phyloP scores from a whole-genome alignment of 768 basidiomycete genomes.

The Phanerochaete carnosa region DNA sequence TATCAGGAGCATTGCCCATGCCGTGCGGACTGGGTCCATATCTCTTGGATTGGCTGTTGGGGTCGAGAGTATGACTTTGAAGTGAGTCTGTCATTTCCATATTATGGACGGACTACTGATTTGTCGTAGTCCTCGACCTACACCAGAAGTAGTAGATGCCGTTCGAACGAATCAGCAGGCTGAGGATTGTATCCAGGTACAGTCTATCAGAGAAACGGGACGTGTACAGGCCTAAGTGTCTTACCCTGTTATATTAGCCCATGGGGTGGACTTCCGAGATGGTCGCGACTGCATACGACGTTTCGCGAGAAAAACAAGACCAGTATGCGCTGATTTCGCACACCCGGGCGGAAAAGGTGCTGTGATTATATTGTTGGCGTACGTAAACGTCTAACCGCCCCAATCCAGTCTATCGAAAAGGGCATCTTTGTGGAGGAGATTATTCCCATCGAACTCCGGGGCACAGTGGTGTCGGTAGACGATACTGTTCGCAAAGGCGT shows the following conservation, averaged over 20 bases:
- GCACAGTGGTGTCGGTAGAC: constrained; percentile 63
- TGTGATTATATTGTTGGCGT: not conserved
- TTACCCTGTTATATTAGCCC: constrained; percentile 43
- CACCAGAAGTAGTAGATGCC: constrained; percentile 57
- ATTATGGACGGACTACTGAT: not conserved
- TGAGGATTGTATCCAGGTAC: constrained; percentile 72
- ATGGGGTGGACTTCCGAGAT: constrained; percentile 97
- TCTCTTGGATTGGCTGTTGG: constrained; percentile 85
- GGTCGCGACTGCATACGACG: constrained; percentile 77
- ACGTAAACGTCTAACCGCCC: not conserved
- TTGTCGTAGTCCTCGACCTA: constrained; percentile 60
- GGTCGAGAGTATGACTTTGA: constrained; percentile 79
- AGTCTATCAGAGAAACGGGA: not conserved
- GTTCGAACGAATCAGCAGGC: constrained; percentile 63
- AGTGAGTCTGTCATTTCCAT: constrained; percentile 32
- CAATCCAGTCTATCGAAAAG: constrained; percentile 51
- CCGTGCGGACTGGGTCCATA: constrained; percentile 79
- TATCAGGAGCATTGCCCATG: constrained; percentile 85
- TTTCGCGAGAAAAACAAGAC: constrained; percentile 83
- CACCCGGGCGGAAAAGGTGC: constrained; percentile 67
- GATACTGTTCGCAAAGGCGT: constrained; percentile 89
- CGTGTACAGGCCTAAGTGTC: not conserved
- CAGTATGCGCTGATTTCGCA: constrained; percentile 88
- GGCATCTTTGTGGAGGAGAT: constrained; percentile 88
- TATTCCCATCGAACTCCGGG: constrained; percentile 76